A percentile compares a stretch with the other conserved stretches of the same genome.
These are phyloP conservation scores for Diaporthe australafricana DNA, from an alignment of 2,329 filamentous ascomycete genomes.

Conservation along the genomic window DNA sequence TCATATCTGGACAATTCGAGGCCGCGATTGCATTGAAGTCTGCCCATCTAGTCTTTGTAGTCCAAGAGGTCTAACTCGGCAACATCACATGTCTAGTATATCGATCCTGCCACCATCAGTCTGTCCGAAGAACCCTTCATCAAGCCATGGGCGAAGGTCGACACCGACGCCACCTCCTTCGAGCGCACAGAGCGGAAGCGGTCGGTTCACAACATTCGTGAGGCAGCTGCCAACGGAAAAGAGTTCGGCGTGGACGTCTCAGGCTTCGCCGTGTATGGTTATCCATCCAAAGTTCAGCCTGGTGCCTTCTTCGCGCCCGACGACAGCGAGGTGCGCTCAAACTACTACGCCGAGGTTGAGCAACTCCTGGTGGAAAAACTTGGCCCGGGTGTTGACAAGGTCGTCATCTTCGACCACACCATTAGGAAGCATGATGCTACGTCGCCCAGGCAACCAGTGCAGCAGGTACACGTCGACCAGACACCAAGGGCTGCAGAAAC, in stretches of 20 bases:
- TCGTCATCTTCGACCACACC: slow-evolving; percentile 80
- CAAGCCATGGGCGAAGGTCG: slow-evolving; percentile 75
- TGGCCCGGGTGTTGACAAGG: slow-evolving; percentile 63
- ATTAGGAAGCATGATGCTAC: slow-evolving; percentile 68
- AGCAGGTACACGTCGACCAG: slow-evolving; percentile 79
- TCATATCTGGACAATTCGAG: background rate
- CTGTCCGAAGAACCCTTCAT: slow-evolving; percentile 48
- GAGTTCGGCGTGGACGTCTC: slow-evolving; percentile 67
- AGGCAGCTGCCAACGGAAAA: slow-evolving; percentile 47
- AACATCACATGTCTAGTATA: slow-evolving; percentile 64
- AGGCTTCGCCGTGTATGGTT: slow-evolving; percentile 67
- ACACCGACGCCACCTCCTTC: slow-evolving; percentile 68
- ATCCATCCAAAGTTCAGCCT: slow-evolving; percentile 59
- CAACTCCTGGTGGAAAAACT: slow-evolving; percentile 65
- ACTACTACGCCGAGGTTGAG: slow-evolving; percentile 74
- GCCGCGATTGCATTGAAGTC: background rate
- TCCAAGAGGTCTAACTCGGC: background rate
- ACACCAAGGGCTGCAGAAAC: slow-evolving; percentile 71
- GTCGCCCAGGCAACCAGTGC: slow-evolving; percentile 72
- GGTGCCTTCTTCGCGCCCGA: slow-evolving; percentile 61
- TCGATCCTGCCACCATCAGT: slow-evolving; percentile 62
- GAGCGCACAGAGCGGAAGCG: slow-evolving; percentile 56
- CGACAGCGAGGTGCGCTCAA: slow-evolving; percentile 63
- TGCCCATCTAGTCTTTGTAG: background rate
- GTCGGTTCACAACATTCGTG: slow-evolving; percentile 67